Conservation (phyloP, 139 green algal genomes). For the Chlorella ohadii region DNA sequence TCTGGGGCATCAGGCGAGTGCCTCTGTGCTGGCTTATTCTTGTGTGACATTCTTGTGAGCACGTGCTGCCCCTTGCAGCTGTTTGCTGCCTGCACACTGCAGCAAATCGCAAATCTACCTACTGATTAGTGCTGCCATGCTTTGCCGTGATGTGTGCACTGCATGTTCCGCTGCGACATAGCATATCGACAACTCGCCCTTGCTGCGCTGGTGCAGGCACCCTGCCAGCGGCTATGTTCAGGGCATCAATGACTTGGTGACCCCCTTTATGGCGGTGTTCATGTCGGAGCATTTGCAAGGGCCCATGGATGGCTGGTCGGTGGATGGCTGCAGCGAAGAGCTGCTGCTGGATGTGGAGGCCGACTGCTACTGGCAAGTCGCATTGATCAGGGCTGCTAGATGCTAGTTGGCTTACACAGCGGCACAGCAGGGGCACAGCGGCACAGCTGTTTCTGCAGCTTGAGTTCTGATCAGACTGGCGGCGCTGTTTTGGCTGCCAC, state of each 20-base stretch:
- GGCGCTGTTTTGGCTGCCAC: too few species aligned
- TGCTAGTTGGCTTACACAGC: not conserved
- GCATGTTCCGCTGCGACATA: too few species aligned
- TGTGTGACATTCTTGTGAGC: too few species aligned
- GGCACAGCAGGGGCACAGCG: too few species aligned
- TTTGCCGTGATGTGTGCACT: not conserved
- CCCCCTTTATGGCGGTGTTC: slow-evolving; percentile 95
- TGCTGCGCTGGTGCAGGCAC: slow-evolving; percentile 75
- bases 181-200: too few species aligned
- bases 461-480: too few species aligned
- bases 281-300: slow-evolving; percentile 78
- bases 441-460: too few species aligned
- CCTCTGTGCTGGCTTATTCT: not conserved
- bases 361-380: slow-evolving; percentile 95
- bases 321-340: slow-evolving; percentile 65
- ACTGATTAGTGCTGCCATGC: not conserved
- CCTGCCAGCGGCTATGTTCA: slow-evolving; percentile 95
- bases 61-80: too few species aligned
- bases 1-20: slow-evolving; percentile 88
- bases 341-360: slow-evolving; percentile 87
- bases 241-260: slow-evolving; percentile 98
- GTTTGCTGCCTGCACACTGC: too few species aligned
- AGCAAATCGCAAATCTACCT: too few species aligned
- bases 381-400: too few species aligned
- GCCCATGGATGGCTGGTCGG: slow-evolving; percentile 70